These are phyloP conservation scores for Micromonas commoda DNA, from an alignment of 139 green algal species.

Conservation along the genomic window DNA sequence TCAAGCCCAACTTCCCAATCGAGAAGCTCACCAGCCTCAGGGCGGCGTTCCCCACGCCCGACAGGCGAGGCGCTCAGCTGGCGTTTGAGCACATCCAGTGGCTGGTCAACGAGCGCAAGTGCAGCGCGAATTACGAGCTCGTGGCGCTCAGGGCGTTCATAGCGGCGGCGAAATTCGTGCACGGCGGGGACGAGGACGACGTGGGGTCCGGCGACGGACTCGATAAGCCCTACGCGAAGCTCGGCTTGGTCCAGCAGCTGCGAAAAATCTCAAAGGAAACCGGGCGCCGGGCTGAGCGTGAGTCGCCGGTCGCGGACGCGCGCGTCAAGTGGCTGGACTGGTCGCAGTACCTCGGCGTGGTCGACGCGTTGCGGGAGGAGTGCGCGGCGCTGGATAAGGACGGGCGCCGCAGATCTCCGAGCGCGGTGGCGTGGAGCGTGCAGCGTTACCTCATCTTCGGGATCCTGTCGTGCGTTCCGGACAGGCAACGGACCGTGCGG, in stretches of 20 bases:
- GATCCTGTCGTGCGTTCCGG: constrained; percentile 60
- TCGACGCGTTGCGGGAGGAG: constrained; percentile 42
- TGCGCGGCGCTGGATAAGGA: constrained; percentile 24
- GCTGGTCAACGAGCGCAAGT: constrained; percentile 37
- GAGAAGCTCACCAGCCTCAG: constrained; percentile 15
- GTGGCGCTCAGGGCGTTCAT: constrained; percentile 12
- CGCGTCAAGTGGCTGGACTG: constrained; percentile 63
- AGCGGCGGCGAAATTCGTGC: constrained; percentile 50
- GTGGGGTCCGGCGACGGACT: constrained; percentile 36
- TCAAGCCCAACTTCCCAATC: neutral
- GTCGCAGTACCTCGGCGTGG: constrained; percentile 50
- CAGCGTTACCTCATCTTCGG: constrained; percentile 65
- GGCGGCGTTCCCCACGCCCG: constrained; percentile 33
- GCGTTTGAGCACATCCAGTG: constrained; percentile 57
- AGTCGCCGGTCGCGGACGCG: constrained; percentile 34
- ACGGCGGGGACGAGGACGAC: constrained; percentile 33
- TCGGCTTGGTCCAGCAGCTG: constrained; percentile 50
- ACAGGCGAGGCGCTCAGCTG: constrained; percentile 31
- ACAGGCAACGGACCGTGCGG: constrained; percentile 62
- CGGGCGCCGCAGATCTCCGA: neutral
- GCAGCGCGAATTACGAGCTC: constrained; percentile 33
- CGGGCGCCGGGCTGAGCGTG: neutral
- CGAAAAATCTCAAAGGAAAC: constrained; percentile 38
- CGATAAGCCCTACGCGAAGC: constrained; percentile 43
- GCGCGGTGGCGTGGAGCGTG: constrained; percentile 38